Base-by-base conservation (phyloP, 352 stramenopile species). In the Saprolegnia diclina region DNA sequence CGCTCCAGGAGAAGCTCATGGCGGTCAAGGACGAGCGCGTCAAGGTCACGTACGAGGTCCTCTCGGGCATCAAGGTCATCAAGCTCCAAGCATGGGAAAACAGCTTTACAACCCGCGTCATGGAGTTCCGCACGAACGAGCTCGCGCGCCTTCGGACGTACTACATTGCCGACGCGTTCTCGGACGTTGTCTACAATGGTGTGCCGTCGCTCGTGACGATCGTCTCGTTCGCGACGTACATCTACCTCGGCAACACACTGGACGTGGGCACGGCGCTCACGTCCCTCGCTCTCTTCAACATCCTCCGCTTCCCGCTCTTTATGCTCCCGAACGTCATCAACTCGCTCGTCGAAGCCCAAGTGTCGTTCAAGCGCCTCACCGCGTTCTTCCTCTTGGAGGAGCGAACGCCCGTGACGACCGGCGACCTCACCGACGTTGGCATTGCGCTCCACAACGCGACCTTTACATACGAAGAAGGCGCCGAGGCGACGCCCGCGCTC, bases 21-120 rank as follows among this genome's bases (percentile, higher is more conserved):
- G 77, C 79, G 59, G 79, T 96, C 53, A 97, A 96, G 57, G 96
- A 98, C 73, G 77, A 88, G 64, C 83, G 96, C 6, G 87, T 98
- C 29, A 96, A 98, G 72, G 72, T 98, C 19, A 97, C 91, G 56
- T 91, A 92, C 69, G 95, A 98, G 78, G 86, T 98, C 7, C 71
- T 98, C 21, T 76, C 86, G 2, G 89, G 90, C 14, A 98, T 98
- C 73, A 97, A 98, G 73, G 83, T 98, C 35, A 95, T 99, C 76
- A 99, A 99, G 79, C 71, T 98, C 4, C 92, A 98, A 67, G 94
- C 94, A 1, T 99, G 96, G 96, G 96, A 99, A 74, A 72, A 87
- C 56, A 78, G 72, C 55, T 94, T 95, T 65, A 75, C 77, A 18
- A 77, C 79, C 46, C 76, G 76, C 21, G 79, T 96, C 22, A 66